Evolutionary conservation across 192 early-diverging fungal species (phyloP).

Genomic region (Phlyctochytrium arcticum): DNA sequence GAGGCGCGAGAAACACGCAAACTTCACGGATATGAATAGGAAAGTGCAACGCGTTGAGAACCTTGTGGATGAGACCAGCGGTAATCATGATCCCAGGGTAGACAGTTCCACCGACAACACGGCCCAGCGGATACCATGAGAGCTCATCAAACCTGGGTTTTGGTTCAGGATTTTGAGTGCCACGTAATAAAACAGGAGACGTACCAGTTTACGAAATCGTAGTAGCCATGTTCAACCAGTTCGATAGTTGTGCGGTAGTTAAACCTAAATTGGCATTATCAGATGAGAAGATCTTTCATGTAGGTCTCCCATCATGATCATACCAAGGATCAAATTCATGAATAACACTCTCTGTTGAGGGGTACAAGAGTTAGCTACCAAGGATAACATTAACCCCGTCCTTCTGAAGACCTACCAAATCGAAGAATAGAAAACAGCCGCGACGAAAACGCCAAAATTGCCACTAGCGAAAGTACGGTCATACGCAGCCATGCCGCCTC

Average conservation of each 20-base stretch:
- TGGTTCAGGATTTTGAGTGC: not conserved
- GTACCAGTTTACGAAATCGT: conserved; percentile 98
- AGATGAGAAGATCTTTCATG: not conserved
- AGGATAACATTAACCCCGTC: not conserved
- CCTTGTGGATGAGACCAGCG: conserved; percentile 88
- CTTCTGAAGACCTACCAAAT: conserved; percentile 48
- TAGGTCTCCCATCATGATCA: not conserved
- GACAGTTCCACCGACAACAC: conserved; percentile 99
- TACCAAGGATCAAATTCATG: conserved; percentile 99
- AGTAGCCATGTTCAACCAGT: conserved; percentile 89
- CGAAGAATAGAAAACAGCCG: conserved; percentile 97
- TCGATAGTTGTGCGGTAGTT: conserved; percentile 95
- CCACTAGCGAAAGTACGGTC: conserved; percentile 84
- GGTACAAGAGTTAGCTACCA: not conserved
- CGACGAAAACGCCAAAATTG: conserved; percentile 78
- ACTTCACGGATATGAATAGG: conserved; percentile 98
- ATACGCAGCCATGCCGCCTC: conserved; percentile 63
- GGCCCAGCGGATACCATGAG: conserved; percentile 97
- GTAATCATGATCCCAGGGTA: conserved; percentile 99
- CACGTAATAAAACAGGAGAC: not conserved
- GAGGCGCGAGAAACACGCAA: conserved; percentile 95
- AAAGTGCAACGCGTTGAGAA: conserved; percentile 90
- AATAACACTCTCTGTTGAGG: conserved; percentile 83
- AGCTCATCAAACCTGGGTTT: conserved; percentile 79
- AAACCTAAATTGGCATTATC: conserved; percentile 55